Conservation (phyloP, 2,329 filamentous ascomycete species). For the Microsporum audouinii region DNA sequence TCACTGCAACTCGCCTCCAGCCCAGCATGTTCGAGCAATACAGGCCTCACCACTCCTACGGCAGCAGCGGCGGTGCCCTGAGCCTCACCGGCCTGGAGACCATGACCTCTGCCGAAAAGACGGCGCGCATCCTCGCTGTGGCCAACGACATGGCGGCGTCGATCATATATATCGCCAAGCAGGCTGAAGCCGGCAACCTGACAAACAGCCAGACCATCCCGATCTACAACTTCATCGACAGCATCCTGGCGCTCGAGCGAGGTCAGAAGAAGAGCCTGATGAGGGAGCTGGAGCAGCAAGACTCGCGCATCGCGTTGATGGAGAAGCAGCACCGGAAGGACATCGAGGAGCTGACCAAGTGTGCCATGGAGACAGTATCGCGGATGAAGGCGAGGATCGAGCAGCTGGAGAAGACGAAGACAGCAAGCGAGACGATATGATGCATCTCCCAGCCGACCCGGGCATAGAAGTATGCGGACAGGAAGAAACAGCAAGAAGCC, state of each 20-base stretch:
- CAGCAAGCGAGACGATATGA: too few relatives aligned
- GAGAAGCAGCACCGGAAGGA: constrained; percentile 15
- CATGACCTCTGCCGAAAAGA: constrained; percentile 16
- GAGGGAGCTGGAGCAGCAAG: constrained; percentile 15
- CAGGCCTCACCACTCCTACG: neutral
- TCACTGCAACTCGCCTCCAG: neutral
- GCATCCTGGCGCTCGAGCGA: constrained; percentile 18
- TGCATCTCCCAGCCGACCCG: too few relatives aligned
- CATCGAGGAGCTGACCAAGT: constrained; percentile 15
- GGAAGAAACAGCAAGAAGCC: too few relatives aligned
- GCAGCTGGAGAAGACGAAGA: constrained; percentile 7
- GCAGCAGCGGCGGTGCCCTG: constrained; percentile 15
- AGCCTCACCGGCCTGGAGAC: constrained; percentile 18
- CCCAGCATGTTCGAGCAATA: neutral
- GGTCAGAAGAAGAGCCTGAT: constrained; percentile 11
- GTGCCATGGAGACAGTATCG: constrained; percentile 13
- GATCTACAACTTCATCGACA: constrained; percentile 21
- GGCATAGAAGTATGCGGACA: too few relatives aligned
- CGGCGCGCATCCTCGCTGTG: constrained; percentile 19
- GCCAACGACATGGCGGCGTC: constrained; percentile 23
- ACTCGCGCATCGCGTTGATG: constrained; percentile 14
- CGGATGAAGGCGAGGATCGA: constrained; percentile 13
- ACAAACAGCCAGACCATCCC: constrained; percentile 16
- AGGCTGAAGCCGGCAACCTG: constrained; percentile 20
- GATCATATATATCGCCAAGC: constrained; percentile 22